A percentile compares a stretch with the other conserved stretches of the same genome.
Conservation (phyloP, 805 yeast species). For the Saccharomyces paradoxus region DNA sequence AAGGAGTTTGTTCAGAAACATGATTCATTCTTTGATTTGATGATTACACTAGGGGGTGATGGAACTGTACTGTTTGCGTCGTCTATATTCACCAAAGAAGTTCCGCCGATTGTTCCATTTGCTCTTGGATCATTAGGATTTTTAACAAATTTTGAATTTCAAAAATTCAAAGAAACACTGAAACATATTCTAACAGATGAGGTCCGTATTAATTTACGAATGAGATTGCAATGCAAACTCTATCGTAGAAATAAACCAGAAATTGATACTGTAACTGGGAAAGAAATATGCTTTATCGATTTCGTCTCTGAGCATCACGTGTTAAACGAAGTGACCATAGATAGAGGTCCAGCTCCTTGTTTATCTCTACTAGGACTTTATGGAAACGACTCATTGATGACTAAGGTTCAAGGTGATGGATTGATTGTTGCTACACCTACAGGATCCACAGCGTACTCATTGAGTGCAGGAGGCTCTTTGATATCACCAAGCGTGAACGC, state of each 20-base stretch:
- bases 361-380: slow-evolving; percentile 81
- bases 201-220: slow-evolving; percentile 67
- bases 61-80: slow-evolving; percentile 89
- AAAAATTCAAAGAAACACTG: slow-evolving; percentile 55
- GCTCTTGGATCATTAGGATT: slow-evolving; percentile 88
- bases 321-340: slow-evolving; percentile 79
- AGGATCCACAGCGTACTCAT: slow-evolving; percentile 90
- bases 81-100: slow-evolving; percentile 68
- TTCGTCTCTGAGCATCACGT: slow-evolving; percentile 56
- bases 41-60: slow-evolving; percentile 89
- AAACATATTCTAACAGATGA: slow-evolving; percentile 54
- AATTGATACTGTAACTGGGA: slow-evolving; percentile 11
- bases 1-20: slow-evolving; percentile 40
- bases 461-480: slow-evolving; percentile 88
- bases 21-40: slow-evolving; percentile 51
- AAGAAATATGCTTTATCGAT: slow-evolving; percentile 34
- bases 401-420: slow-evolving; percentile 91
- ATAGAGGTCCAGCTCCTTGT: slow-evolving; percentile 87
- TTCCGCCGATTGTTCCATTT: slow-evolving; percentile 86
- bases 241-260: slow-evolving; percentile 19
- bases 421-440: slow-evolving; percentile 87
- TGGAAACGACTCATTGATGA: slow-evolving; percentile 76
- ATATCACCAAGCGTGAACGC: slow-evolving; percentile 94
- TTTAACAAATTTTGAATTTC: slow-evolving; percentile 74
- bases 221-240: slow-evolving; percentile 79